Percentiles rank a stretch among this genome's conserved stretches.
Evolutionary conservation across 768 basidiomycete species (phyloP).

Genomic region (Leucocoprinus leucothites): DNA sequence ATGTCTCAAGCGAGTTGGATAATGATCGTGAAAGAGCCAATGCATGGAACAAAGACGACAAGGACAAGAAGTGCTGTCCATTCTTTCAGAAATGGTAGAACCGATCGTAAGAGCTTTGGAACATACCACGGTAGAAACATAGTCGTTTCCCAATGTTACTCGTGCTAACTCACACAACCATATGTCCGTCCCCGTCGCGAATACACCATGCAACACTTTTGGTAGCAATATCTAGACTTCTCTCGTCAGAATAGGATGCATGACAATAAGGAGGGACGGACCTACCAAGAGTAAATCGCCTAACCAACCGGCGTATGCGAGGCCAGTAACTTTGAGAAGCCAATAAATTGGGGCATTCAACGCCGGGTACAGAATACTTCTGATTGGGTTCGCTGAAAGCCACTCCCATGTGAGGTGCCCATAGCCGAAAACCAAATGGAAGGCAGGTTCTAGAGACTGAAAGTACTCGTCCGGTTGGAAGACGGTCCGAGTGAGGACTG

Average conservation of each 20-base stretch:
- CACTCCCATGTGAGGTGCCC: slow-evolving; percentile 98
- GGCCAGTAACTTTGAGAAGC: slow-evolving; percentile 50
- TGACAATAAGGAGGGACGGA: slow-evolving; percentile 16
- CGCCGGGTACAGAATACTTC: slow-evolving; percentile 79
- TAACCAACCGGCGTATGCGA: slow-evolving; percentile 40
- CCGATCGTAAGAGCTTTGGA: neutral
- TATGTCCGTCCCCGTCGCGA: slow-evolving; percentile 82
- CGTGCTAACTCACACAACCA: slow-evolving; percentile 62
- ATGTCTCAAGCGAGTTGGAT: slow-evolving; percentile 91
- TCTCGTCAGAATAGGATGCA: slow-evolving; percentile 3
- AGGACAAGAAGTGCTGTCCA: slow-evolving; percentile 68
- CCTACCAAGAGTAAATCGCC: slow-evolving; percentile 63
- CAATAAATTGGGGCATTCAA: slow-evolving; percentile 80
- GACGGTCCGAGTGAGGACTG: slow-evolving; percentile 74
- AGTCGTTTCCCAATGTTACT: slow-evolving; percentile 52
- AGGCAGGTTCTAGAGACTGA: slow-evolving; percentile 91
- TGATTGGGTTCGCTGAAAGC: slow-evolving; percentile 64
- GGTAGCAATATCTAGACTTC: slow-evolving; percentile 64
- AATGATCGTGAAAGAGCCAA: slow-evolving; percentile 83
- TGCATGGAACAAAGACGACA: slow-evolving; percentile 86
- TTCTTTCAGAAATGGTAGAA: neutral
- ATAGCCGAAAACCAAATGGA: slow-evolving; percentile 85
- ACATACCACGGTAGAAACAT: slow-evolving; percentile 64
- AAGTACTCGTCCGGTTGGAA: slow-evolving; percentile 99
- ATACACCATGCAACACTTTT: slow-evolving; percentile 65